These are phyloP conservation scores for Carallia brachiata DNA, from an alignment of 345 rosid genomes.

Conservation along the genomic window DNA sequence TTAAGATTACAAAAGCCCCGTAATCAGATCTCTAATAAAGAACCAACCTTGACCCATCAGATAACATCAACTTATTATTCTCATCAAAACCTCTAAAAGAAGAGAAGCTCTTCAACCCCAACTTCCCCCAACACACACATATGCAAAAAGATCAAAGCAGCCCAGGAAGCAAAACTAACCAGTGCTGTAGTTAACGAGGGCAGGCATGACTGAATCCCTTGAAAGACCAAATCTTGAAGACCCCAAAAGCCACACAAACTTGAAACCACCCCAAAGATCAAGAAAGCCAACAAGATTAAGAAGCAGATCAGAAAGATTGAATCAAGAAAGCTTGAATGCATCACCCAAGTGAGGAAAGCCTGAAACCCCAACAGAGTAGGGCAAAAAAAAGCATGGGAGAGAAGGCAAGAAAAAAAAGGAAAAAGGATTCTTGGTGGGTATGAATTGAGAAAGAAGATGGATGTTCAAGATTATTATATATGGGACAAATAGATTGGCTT, in stretches of 20 bases:
- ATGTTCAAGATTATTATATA: not conserved
- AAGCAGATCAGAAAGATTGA: conserved; percentile 18
- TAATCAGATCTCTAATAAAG: conserved; percentile 8
- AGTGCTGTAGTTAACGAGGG: conserved; percentile 50
- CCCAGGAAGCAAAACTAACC: conserved; percentile 34
- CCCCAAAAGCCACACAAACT: conserved; percentile 13
- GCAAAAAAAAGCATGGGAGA: conserved; percentile 34
- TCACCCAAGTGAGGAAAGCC: conserved; percentile 17
- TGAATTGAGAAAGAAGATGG: not conserved
- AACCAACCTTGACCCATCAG: not conserved
- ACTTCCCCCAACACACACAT: not conserved
- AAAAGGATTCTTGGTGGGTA: not conserved
- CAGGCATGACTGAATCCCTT: conserved; percentile 48
- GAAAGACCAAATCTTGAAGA: conserved; percentile 26
- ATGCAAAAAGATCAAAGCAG: not conserved
- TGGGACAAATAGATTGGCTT: conserved; percentile 32
- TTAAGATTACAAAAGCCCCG: not conserved
- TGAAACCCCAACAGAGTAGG: conserved; percentile 50
- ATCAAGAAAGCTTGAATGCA: conserved; percentile 39
- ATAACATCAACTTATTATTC: not conserved
- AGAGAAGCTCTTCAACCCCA: too few relatives aligned
- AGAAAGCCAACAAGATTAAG: conserved; percentile 9
- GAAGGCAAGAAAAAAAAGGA: conserved; percentile 1
- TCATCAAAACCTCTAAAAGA: too few relatives aligned
- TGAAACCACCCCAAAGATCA: not conserved